Base-by-base conservation (phyloP, 225 moss, liverwort and hornwort species). In the Physcomitrellopsis africana region DNA sequence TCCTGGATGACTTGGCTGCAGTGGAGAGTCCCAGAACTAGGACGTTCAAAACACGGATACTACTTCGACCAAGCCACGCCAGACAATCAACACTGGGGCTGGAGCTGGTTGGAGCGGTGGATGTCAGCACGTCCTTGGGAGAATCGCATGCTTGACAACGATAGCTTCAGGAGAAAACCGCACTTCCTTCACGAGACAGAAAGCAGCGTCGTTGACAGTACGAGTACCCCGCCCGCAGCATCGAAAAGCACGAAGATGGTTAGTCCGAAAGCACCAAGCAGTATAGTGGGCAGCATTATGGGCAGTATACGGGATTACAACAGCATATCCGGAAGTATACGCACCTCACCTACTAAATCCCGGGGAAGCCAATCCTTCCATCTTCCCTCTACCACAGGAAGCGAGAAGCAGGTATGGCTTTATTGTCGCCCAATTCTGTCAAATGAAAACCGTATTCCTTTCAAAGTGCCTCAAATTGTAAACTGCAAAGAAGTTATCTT, bases 91-190 rank as follows among this genome's bases (percentile, higher is more conserved):
- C 93, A 93, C 46, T 93, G 93, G 93, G 93, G 93, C 60, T 93
- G 93, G 93, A 93, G 91, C 78, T 93, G 93, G 93, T 81, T 93
- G 74, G 91, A 93, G 55, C 82, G 93, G 55, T 93, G 93, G 93
- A 93, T 93, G 93, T 89, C 93, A 15, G 93, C 93, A 13, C 82
- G 89, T 0, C 93, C 93, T 0, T 93, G 93, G 93, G 91, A 93
- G 61, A 91, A 93, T 77, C 87, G 93, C 48, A 78, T 75, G 69
- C 61, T 76, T 42, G 81, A 81, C 51, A 62, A 32, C 24, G 60
- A 65, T 6, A 58, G 65, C 3, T 74, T 70, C 9, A 78, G 48
- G 41, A 69, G 24, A 13, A 53, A 62, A 2, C 53, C 54, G 8
- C 58, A 53, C 55, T 46, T 27, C 62, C 29, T 46, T 3, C 61